Evolutionary conservation across 371 early-diverging fungal species (phyloP).

Genomic region (Mucor velutinosus): DNA sequence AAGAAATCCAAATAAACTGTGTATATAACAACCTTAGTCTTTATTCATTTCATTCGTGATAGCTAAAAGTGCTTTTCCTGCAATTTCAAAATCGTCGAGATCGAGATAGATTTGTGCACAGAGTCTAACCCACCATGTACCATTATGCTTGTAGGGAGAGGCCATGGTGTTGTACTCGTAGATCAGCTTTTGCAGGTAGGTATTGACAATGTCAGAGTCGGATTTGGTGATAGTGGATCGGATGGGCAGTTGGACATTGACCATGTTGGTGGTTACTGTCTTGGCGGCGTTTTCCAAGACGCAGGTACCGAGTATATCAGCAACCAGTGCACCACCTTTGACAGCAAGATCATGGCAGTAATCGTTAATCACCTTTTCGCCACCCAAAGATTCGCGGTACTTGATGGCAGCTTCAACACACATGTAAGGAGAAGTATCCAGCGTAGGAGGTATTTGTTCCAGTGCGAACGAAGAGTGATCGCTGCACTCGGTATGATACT

Average conservation of each 20-base stretch:
- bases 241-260: slow-evolving; percentile 62
- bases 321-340: slow-evolving; percentile 58
- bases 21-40: neutral
- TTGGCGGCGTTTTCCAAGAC: slow-evolving; percentile 59
- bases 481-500: slow-evolving; percentile 16
- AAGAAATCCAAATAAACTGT: slow-evolving; percentile 22
- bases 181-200: slow-evolving; percentile 36
- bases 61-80: slow-evolving; percentile 44
- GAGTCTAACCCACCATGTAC: slow-evolving; percentile 55
- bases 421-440: slow-evolving; percentile 40
- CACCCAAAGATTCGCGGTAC: slow-evolving; percentile 58
- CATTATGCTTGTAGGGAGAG: slow-evolving; percentile 47
- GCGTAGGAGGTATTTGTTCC: slow-evolving; percentile 31
- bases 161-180: slow-evolving; percentile 45
- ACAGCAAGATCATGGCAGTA: slow-evolving; percentile 61
- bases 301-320: slow-evolving; percentile 62
- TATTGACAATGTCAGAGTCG: slow-evolving; percentile 16
- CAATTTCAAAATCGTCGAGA: slow-evolving; percentile 50
- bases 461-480: slow-evolving; percentile 38
- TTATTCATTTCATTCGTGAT: slow-evolving; percentile 23
- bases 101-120: slow-evolving; percentile 65
- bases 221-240: slow-evolving; percentile 47
- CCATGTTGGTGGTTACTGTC: slow-evolving; percentile 53
- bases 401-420: slow-evolving; percentile 53
- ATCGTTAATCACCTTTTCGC: slow-evolving; percentile 55